Conservation (phyloP, 768 basidiomycete species). For the Arthromyces matolae region DNA sequence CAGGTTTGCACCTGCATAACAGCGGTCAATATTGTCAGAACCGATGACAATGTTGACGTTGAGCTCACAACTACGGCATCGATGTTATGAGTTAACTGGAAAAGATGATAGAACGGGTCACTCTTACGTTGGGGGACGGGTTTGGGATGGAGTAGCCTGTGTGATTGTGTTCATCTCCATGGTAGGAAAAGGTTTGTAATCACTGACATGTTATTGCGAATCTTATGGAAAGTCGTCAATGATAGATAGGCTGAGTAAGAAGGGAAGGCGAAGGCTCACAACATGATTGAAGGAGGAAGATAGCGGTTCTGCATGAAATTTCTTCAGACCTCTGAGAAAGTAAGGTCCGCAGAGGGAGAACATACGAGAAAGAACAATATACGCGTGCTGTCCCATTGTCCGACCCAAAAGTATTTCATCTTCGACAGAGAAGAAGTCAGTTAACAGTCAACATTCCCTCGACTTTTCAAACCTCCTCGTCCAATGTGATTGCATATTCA, state of each 20-base stretch:
- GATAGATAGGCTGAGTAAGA: background rate
- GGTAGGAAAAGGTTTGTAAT: background rate
- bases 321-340: background rate
- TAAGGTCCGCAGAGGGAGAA: background rate
- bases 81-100: background rate
- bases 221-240: constrained; percentile 7
- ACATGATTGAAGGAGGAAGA: constrained; percentile 22
- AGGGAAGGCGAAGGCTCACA: constrained; percentile 13
- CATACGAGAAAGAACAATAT: constrained; percentile 36
- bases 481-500: constrained; percentile 34
- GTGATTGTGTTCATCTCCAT: background rate
- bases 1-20: constrained; percentile 23
- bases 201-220: constrained; percentile 19
- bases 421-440: constrained; percentile 10
- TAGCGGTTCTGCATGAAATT: constrained; percentile 33
- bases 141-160: constrained; percentile 23
- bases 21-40: background rate
- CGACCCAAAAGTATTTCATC: constrained; percentile 39
- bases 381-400: constrained; percentile 32
- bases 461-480: constrained; percentile 30
- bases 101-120: background rate
- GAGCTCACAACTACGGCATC: constrained; percentile 20
- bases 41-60: constrained; percentile 3
- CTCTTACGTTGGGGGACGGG: constrained; percentile 24
- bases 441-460: background rate